Evolutionary conservation across 2,329 filamentous ascomycete genomes (phyloP), one percentile per base, ranked within the genome.

Genomic region (Monosporascus cannonballus): DNA sequence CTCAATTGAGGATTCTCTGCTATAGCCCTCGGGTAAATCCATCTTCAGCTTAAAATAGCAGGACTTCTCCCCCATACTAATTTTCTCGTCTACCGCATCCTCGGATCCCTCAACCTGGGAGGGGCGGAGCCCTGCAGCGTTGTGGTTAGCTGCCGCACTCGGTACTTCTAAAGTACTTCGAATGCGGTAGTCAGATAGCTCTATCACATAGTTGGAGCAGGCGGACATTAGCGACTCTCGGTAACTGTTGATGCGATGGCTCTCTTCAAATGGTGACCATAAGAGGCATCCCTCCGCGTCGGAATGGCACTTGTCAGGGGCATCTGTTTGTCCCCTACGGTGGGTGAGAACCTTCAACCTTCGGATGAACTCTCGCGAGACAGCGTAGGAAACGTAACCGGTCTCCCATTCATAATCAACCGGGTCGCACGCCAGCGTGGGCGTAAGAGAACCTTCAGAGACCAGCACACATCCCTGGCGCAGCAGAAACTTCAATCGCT

Each of bases 291-390:
- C 7, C 24, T 46, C 42, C 14, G 15, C 9, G 4, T 25, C 14
- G 22, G 42, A 46, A 17, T 18, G 4, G 8, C 14, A 15, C n/a
- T 46, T 24, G 3, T 17, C 24, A 17, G 14, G 25, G n/a, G 3
- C 24, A 17, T 30, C 22, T 7, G 5, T 18, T 5, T 47, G 7
- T 22, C 50, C 50, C 36, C 53, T 51, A 34, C 30, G 30, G 44
- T 50, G 56, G 11, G 54, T 38, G 4, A 64, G 52, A 2, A 56
- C 51, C 24, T 56, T 63, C n/a, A 65, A 49, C 3, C 64, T 59
- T 15, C 64, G 57, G 1, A 66, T 15, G 8, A 65, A 59, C 45
- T 66, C 64, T 15, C 60, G 57, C 3, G 54, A 59, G 11, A 64
- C 15, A 0, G 61, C 62, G 46, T 57, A 65, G 1, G 62, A 56